Conservation (phyloP, 768 basidiomycete genomes). For the Suillus subalutaceus region DNA sequence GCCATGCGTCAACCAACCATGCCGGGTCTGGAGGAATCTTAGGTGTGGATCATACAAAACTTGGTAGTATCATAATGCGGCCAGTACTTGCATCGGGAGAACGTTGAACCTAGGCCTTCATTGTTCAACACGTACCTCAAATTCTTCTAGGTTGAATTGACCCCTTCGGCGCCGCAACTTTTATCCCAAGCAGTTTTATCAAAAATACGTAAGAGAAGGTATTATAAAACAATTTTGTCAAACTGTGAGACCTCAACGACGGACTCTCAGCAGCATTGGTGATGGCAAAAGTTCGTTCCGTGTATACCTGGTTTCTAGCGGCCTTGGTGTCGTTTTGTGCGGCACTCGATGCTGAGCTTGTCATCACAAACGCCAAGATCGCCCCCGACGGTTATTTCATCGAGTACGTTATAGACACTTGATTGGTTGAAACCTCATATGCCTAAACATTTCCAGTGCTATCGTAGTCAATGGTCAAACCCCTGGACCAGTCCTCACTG, state of each 20-base stretch:
- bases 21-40: not conserved
- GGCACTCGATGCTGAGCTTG: conserved; percentile 24
- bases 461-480: conserved; percentile 42
- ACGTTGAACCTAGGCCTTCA: not conserved
- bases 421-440: not conserved
- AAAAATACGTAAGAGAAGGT: not conserved
- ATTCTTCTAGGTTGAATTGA: not conserved
- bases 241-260: not conserved
- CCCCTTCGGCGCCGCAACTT: not conserved
- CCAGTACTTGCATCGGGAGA: not conserved
- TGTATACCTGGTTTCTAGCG: not conserved
- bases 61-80: not conserved
- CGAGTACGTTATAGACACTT: not conserved
- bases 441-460: conserved; percentile 16
- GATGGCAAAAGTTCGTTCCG: not conserved
- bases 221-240: not conserved
- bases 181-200: too few relatives aligned
- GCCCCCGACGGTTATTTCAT: conserved; percentile 34
- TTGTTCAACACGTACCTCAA: not conserved
- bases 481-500: conserved; percentile 41
- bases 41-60: too few relatives aligned
- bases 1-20: not conserved
- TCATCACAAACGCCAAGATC: conserved; percentile 29
- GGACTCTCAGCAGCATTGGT: not conserved
- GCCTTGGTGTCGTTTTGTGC: conserved; percentile 15